Conservation (phyloP, 352 stramenopile genomes). For the Albugo laibachii region DNA sequence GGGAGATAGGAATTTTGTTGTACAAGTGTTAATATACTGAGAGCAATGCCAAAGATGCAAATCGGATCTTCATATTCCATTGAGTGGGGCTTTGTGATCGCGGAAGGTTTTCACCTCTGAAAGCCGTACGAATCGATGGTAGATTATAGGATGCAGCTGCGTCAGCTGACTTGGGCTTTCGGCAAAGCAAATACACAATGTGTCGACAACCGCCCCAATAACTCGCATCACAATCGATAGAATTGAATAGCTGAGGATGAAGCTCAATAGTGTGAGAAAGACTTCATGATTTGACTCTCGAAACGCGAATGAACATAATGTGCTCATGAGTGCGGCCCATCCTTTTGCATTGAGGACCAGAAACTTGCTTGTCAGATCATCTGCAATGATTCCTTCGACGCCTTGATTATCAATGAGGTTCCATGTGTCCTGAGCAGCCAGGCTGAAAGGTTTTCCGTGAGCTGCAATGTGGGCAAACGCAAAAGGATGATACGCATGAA, state of each 20-base stretch:
- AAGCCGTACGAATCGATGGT: constrained; percentile 68
- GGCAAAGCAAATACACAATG: constrained; percentile 73
- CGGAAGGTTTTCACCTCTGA: constrained; percentile 72
- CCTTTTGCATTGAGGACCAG: constrained; percentile 51
- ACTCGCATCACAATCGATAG: constrained; percentile 57
- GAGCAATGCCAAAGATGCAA: too few species aligned
- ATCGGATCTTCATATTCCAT: too few species aligned
- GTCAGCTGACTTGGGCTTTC: constrained; percentile 57
- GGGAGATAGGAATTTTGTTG: constrained; percentile 85
- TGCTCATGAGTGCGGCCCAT: constrained; percentile 61
- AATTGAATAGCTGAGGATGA: constrained; percentile 62
- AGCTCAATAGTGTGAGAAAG: constrained; percentile 55
- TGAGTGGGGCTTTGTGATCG: constrained; percentile 21
- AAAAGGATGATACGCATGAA: constrained; percentile 75
- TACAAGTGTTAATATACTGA: constrained; percentile 81
- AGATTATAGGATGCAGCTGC: constrained; percentile 70
- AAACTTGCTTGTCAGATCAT: constrained; percentile 63
- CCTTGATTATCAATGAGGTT: constrained; percentile 52
- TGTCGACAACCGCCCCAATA: constrained; percentile 61
- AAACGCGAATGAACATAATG: constrained; percentile 35
- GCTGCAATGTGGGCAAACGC: constrained; percentile 64
- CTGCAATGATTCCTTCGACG: constrained; percentile 70
- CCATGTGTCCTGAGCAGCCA: constrained; percentile 58
- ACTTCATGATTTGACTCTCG: constrained; percentile 26
- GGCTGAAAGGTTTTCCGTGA: constrained; percentile 66